Conservation (phyloP, 345 rosid genomes). For the Anacardium occidentale region DNA sequence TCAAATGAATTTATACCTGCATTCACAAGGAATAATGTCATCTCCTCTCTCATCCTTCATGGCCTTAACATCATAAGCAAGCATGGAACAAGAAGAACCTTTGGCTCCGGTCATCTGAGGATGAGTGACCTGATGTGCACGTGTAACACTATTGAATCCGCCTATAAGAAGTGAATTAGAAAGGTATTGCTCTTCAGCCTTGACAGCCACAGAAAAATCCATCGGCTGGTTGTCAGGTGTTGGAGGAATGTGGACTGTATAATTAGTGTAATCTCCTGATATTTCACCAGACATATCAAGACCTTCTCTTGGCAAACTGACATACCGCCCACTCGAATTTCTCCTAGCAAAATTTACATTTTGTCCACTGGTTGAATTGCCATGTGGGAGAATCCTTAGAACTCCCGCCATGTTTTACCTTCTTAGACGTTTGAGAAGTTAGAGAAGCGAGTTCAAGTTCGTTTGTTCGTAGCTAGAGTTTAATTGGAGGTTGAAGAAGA, state of each 20-base stretch:
- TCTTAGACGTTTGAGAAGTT: slow-evolving; percentile 58
- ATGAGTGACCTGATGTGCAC: slow-evolving; percentile 90
- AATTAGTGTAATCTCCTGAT: slow-evolving; percentile 78
- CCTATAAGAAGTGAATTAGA: slow-evolving; percentile 89
- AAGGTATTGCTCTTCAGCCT: slow-evolving; percentile 89
- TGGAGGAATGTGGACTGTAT: slow-evolving; percentile 90
- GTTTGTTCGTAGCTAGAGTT: too few relatives aligned
- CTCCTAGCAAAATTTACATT: slow-evolving; percentile 85
- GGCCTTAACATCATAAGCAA: slow-evolving; percentile 87
- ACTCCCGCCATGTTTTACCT: slow-evolving; percentile 44
- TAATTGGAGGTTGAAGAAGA: too few relatives aligned
- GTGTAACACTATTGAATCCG: slow-evolving; percentile 91
- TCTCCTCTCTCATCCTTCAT: slow-evolving; percentile 90
- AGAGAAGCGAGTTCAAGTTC: slow-evolving; percentile 44
- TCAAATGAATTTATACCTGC: slow-evolving; percentile 45
- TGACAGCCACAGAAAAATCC: slow-evolving; percentile 48
- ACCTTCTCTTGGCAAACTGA: slow-evolving; percentile 79
- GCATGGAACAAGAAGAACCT: slow-evolving; percentile 81
- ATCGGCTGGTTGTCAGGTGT: slow-evolving; percentile 94
- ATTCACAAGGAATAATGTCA: slow-evolving; percentile 84
- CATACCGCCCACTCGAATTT: slow-evolving; percentile 93
- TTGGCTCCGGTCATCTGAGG: slow-evolving; percentile 96
- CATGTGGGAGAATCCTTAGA: slow-evolving; percentile 25
- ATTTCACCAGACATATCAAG: slow-evolving; percentile 81
- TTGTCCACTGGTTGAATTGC: slow-evolving; percentile 42